phyloP scores from a whole-genome alignment of 108 stramenopile species.

The Pseudonitzschia delicatissima region DNA sequence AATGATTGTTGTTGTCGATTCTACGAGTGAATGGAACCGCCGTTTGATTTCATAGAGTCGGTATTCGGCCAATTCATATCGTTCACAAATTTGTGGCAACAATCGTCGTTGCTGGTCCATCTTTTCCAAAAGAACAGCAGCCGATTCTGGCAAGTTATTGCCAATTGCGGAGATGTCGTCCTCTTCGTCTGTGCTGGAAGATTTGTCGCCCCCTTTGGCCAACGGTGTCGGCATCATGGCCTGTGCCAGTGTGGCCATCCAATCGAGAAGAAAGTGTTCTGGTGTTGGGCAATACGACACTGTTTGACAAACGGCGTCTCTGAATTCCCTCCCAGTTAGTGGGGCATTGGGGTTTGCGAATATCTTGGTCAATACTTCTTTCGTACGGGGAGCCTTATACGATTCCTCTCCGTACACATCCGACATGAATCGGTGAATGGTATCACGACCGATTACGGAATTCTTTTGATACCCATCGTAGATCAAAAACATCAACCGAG shows the following conservation, averaged over 20 bases:
- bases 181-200: not conserved
- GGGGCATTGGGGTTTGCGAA: constrained; percentile 33
- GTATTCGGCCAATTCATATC: constrained; percentile 34
- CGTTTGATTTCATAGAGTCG: constrained; percentile 76
- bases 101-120: constrained; percentile 33
- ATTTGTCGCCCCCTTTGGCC: not conserved
- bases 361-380: constrained; percentile 48
- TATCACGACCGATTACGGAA: constrained; percentile 62
- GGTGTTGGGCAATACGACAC: constrained; percentile 16
- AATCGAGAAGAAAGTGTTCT: constrained; percentile 49
- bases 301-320: constrained; percentile 23
- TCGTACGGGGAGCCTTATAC: constrained; percentile 45
- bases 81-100: constrained; percentile 37
- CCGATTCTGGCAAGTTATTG: constrained; percentile 28
- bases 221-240: constrained; percentile 32
- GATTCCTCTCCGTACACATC: constrained; percentile 83
- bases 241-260: constrained; percentile 41
- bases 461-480: constrained; percentile 85
- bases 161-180: not conserved
- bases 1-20: constrained; percentile 30
- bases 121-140: constrained; percentile 37
- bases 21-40: constrained; percentile 72
- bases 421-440: constrained; percentile 75
- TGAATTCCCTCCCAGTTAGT: constrained; percentile 27
- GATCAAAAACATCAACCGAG: constrained; percentile 54